A percentile compares a stretch with the other conserved stretches of the same genome.
phyloP scores from a whole-genome alignment of 768 basidiomycete genomes.

The Tricholoma sp. region DNA sequence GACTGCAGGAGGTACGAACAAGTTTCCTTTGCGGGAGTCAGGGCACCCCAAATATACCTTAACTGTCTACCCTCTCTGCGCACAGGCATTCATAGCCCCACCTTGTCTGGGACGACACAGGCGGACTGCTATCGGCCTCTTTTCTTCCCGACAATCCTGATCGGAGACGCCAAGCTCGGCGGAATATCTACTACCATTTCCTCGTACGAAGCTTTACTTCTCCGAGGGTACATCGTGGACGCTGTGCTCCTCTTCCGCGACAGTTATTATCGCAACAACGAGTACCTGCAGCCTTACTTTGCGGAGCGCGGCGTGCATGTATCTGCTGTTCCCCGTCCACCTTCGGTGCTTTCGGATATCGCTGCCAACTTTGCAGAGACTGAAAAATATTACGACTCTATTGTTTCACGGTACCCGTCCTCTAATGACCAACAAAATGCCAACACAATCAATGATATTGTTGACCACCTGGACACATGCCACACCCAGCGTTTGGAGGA shows the following conservation, averaged over 20 bases:
- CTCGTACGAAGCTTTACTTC: conserved; percentile 82
- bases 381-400: conserved; percentile 65
- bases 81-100: conserved; percentile 88
- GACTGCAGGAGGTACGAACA: conserved; percentile 84
- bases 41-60: background rate
- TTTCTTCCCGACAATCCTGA: conserved; percentile 79
- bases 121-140: conserved; percentile 82
- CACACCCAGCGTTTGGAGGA: conserved; percentile 67
- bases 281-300: conserved; percentile 80
- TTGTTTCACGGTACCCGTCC: conserved; percentile 25
- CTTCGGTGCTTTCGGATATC: conserved; percentile 37
- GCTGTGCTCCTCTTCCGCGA: conserved; percentile 81
- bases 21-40: background rate
- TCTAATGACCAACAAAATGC: conserved; percentile 18
- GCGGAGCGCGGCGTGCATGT: conserved; percentile 61
- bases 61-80: background rate
- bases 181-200: conserved; percentile 91
- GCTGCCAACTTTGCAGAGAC: conserved; percentile 46
- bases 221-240: conserved; percentile 90
- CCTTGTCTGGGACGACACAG: conserved; percentile 77
- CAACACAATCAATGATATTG: conserved; percentile 38
- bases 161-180: conserved; percentile 86
- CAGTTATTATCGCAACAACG: conserved; percentile 80
- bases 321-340: conserved; percentile 52
- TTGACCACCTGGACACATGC: conserved; percentile 54